phyloP scores from a whole-genome alignment of 306 rosid species.

The Cicer chorassanicum region DNA sequence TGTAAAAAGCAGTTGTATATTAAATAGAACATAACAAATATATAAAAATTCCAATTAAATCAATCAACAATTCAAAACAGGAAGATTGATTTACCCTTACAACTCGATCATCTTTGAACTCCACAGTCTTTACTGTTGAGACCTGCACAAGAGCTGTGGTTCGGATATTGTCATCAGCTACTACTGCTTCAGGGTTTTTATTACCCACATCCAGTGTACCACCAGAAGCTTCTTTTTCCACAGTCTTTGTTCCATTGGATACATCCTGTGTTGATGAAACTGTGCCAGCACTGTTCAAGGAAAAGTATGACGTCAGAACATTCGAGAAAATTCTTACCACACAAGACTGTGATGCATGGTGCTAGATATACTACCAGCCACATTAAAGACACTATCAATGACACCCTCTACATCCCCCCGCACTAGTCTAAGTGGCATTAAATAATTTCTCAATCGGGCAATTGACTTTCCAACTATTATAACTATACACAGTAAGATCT shows the following conservation, averaged over 20 bases:
- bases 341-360: constrained; percentile 18
- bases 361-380: constrained; percentile 21
- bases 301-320: constrained; percentile 39
- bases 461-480: constrained; percentile 29
- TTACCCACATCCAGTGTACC: constrained; percentile 47
- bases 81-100: constrained; percentile 61
- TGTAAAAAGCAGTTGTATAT: constrained; percentile 44
- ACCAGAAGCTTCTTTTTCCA: constrained; percentile 51
- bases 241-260: constrained; percentile 43
- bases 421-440: constrained; percentile 25
- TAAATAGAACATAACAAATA: not conserved
- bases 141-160: constrained; percentile 46
- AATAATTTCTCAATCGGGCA: constrained; percentile 17
- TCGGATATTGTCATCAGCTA: constrained; percentile 51
- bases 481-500: constrained; percentile 12
- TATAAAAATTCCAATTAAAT: constrained; percentile 18
- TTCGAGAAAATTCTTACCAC: constrained; percentile 10
- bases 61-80: constrained; percentile 32
- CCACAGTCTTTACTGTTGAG: constrained; percentile 52
- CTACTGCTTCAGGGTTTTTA: constrained; percentile 50
- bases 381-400: constrained; percentile 2
- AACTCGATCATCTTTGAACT: constrained; percentile 56
- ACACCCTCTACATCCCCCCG: constrained; percentile 7
- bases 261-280: constrained; percentile 46
- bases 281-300: constrained; percentile 59